A percentile compares a stretch with the other conserved stretches of the same genome.
Evolutionary conservation across 2,329 filamentous ascomycete species (phyloP).

Genomic region (Aspergillus sp.): DNA sequence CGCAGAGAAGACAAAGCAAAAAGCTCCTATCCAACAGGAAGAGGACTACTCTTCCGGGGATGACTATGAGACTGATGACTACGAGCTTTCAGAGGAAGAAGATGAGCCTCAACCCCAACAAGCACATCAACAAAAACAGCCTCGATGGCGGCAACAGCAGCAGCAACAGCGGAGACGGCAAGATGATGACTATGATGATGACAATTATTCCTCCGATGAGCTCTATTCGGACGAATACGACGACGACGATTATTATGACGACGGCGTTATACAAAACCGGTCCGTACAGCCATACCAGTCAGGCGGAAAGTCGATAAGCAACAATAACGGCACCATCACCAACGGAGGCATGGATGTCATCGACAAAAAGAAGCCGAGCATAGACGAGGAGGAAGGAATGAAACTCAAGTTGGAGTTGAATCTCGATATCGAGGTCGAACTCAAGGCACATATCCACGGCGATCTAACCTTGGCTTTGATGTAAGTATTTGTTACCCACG

Average conservation of each 20-base stretch:
- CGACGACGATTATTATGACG: conserved; percentile 22
- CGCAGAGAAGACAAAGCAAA: conserved; percentile 22
- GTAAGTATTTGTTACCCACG: conserved; percentile 27
- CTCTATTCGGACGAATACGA: conserved; percentile 25
- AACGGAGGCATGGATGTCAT: conserved; percentile 22
- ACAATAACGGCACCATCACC: conserved; percentile 15
- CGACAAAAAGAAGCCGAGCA: conserved; percentile 20
- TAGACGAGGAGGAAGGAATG: conserved; percentile 41
- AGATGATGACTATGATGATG: conserved; percentile 21
- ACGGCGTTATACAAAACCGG: conserved; percentile 9
- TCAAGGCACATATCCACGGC: conserved; percentile 63
- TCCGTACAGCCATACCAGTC: conserved; percentile 22
- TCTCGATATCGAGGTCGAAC: conserved; percentile 58
- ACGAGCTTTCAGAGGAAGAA: conserved; percentile 21
- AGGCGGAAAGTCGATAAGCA: conserved; percentile 9
- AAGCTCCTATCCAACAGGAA: conserved; percentile 18
- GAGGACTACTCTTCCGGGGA: conserved; percentile 22
- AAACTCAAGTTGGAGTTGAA: conserved; percentile 56
- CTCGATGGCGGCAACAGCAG: conserved; percentile 10
- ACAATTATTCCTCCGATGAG: conserved; percentile 27
- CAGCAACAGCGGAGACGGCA: conserved; percentile 13
- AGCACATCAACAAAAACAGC: conserved; percentile 12
- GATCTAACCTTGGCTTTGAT: conserved; percentile 54
- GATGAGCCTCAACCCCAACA: conserved; percentile 7
- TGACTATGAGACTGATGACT: conserved; percentile 27